Evolutionary conservation across 225 moss, liverwort and hornwort genomes (phyloP).

Genomic region (Asterella californica): DNA sequence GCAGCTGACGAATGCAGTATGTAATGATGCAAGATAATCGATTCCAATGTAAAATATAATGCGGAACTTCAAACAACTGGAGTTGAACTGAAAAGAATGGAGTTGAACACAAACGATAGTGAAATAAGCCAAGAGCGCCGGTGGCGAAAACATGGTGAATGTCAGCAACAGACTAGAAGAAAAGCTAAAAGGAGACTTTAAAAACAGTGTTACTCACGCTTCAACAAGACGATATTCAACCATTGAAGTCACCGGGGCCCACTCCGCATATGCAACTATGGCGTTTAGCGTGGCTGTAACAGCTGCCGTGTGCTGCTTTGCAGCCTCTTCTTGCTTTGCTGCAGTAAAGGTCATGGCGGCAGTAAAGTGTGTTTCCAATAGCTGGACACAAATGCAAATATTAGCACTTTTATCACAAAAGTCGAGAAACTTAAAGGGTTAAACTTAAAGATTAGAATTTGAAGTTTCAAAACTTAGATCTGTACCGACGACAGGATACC

Average conservation of each 20-base stretch:
- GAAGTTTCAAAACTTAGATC: neutral
- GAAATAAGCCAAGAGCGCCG: too few species aligned
- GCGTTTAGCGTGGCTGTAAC: conserved; percentile 85
- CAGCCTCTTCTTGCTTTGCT: conserved; percentile 61
- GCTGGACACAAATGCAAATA: conserved; percentile 33
- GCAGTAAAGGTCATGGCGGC: conserved; percentile 60
- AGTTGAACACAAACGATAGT: too few species aligned
- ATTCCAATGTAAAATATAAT: too few species aligned
- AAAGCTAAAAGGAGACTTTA: neutral
- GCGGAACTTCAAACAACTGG: too few species aligned
- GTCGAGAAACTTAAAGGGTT: too few species aligned
- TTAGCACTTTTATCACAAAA: neutral
- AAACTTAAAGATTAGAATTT: too few species aligned
- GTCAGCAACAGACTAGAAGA: neutral
- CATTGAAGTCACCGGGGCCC: conserved; percentile 84
- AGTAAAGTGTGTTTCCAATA: conserved; percentile 76
- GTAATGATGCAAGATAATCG: too few species aligned
- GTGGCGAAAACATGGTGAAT: too few species aligned
- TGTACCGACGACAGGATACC: neutral
- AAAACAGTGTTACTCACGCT: conserved; percentile 55
- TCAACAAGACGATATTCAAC: conserved; percentile 72
- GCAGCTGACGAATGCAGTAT: too few species aligned
- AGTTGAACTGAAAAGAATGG: too few species aligned
- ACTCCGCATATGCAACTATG: conserved; percentile 81
- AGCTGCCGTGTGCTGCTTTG: conserved; percentile 72